Percentiles rank a stretch among this genome's conserved stretches.
These are phyloP conservation scores for Entomortierella lignicola DNA, from an alignment of 192 early-diverging fungal genomes.

Conservation along the genomic window DNA sequence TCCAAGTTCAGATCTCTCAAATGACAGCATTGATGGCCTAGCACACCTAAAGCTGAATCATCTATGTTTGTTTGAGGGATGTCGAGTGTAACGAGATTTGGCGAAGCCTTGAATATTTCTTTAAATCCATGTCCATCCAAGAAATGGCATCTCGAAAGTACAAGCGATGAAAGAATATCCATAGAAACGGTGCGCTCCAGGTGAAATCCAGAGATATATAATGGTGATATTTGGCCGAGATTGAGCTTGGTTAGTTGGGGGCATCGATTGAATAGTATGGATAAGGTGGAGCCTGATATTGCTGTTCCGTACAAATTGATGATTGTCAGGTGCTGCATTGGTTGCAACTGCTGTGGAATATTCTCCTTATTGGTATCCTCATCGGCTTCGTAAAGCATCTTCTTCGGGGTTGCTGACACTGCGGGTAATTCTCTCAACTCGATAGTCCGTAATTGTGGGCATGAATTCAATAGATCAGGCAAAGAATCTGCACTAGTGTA, in stretches of 20 bases:
- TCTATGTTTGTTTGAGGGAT: slow-evolving; percentile 36
- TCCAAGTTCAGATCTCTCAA: slow-evolving; percentile 27
- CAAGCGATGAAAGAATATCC: slow-evolving; percentile 6
- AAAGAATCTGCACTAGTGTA: slow-evolving; percentile 26
- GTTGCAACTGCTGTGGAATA: neutral
- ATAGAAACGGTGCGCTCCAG: slow-evolving; percentile 6
- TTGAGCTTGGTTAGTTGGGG: slow-evolving; percentile 26
- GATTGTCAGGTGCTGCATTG: slow-evolving; percentile 28
- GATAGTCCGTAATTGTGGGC: slow-evolving; percentile 29
- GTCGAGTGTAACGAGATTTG: slow-evolving; percentile 13
- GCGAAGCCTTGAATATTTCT: slow-evolving; percentile 36
- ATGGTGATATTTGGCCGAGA: slow-evolving; percentile 16
- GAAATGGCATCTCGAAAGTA: slow-evolving; percentile 31
- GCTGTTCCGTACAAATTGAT: slow-evolving; percentile 40
- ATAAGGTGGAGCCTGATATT: slow-evolving; percentile 38
- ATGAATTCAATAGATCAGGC: slow-evolving; percentile 25
- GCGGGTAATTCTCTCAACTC: slow-evolving; percentile 14
- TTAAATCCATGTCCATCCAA: slow-evolving; percentile 49
- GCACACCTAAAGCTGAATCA: slow-evolving; percentile 17
- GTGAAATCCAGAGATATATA: slow-evolving; percentile 32
- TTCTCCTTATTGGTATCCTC: neutral
- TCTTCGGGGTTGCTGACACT: neutral
- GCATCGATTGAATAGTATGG: slow-evolving; percentile 21
- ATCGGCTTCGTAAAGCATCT: no score
- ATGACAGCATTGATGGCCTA: slow-evolving; percentile 19